Conservation (phyloP, 257 asterid species). For the Prunella vulgaris region DNA sequence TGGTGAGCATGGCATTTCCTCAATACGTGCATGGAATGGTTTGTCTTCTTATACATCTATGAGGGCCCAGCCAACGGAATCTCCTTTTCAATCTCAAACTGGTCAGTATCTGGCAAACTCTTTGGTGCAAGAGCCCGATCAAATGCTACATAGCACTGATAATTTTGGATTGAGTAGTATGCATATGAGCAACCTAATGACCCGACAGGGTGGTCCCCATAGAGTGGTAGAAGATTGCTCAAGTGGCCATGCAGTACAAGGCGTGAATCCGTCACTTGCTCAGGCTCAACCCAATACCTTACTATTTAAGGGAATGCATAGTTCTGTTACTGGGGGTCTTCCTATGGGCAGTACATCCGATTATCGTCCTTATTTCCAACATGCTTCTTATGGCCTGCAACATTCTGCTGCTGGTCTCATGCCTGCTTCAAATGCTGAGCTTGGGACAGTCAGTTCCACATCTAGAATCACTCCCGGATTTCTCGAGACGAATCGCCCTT, state of each 20-base stretch:
- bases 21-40: slow-evolving; percentile 38
- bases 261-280: slow-evolving; percentile 24
- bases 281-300: slow-evolving; percentile 38
- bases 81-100: slow-evolving; percentile 32
- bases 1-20: slow-evolving; percentile 33
- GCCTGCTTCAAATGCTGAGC: slow-evolving; percentile 33
- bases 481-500: slow-evolving; percentile 43
- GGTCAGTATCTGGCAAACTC: slow-evolving; percentile 44
- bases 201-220: slow-evolving; percentile 33
- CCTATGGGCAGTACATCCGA: slow-evolving; percentile 35
- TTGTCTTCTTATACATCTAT: slow-evolving; percentile 36
- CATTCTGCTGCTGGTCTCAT: slow-evolving; percentile 29
- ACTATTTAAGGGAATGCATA: slow-evolving; percentile 32
- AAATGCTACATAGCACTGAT: slow-evolving; percentile 25
- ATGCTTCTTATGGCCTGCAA: slow-evolving; percentile 37
- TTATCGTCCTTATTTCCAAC: slow-evolving; percentile 31
- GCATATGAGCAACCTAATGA: slow-evolving; percentile 32
- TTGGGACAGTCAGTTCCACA: slow-evolving; percentile 33
- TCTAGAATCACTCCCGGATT: slow-evolving; percentile 40
- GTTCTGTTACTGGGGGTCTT: slow-evolving; percentile 37
- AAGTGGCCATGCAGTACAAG: slow-evolving; percentile 29
- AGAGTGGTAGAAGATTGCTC: slow-evolving; percentile 29
- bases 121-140: slow-evolving; percentile 33
- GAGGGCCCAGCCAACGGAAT: slow-evolving; percentile 38
- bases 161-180: slow-evolving; percentile 35